phyloP scores from a whole-genome alignment of 768 basidiomycete genomes.

The Naganishia antarctica region DNA sequence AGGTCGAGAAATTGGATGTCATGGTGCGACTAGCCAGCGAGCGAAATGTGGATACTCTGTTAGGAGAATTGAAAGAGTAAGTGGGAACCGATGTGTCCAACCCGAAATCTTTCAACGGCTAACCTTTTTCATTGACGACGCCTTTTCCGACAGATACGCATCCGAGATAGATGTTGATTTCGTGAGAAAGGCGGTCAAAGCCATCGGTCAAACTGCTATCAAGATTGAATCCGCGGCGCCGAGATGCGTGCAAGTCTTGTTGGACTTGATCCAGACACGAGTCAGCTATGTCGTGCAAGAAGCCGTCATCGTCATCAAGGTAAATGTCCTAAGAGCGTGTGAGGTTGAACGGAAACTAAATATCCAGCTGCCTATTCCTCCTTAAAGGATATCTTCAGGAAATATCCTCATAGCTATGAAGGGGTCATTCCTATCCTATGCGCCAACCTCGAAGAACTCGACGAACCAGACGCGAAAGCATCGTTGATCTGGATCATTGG shows the following conservation, averaged over 20 bases:
- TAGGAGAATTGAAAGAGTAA: conserved; percentile 94
- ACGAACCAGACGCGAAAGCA: conserved; percentile 96
- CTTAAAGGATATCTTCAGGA: conserved; percentile 90
- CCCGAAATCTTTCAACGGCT: not conserved
- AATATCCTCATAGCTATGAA: conserved; percentile 93
- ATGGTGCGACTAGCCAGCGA: conserved; percentile 92
- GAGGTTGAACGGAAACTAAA: not conserved
- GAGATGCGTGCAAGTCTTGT: conserved; percentile 84
- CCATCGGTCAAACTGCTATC: conserved; percentile 92
- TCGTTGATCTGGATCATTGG: conserved; percentile 99
- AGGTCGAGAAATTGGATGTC: conserved; percentile 95
- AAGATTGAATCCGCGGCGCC: conserved; percentile 91
- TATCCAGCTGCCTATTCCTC: not conserved
- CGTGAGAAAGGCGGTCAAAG: conserved; percentile 86
- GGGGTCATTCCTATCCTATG: conserved; percentile 93
- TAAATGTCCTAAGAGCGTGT: conserved; percentile 43
- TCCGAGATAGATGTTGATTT: conserved; percentile 99
- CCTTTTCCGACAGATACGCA: conserved; percentile 62
- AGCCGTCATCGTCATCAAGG: conserved; percentile 98
- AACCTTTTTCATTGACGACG: not conserved
- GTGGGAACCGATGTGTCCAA: conserved; percentile 39
- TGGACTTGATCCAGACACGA: conserved; percentile 86
- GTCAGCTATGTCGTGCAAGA: conserved; percentile 98
- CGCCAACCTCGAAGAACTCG: conserved; percentile 88
- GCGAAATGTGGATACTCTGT: conserved; percentile 84